Base-by-base conservation (phyloP, 768 basidiomycete species). In the Clathrus columnatus region DNA sequence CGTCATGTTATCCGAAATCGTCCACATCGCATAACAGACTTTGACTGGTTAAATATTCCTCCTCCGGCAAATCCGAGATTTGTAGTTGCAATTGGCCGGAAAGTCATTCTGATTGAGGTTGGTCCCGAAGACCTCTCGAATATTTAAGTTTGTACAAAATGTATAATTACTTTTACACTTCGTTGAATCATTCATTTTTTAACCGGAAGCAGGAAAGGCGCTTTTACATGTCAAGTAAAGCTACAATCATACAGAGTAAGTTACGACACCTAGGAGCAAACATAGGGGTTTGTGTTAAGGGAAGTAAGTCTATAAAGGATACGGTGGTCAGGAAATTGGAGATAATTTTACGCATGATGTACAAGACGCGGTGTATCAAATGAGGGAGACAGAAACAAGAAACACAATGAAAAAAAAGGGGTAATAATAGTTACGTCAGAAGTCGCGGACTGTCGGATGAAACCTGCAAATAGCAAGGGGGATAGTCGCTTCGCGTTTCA, bases 11-110 rank as follows among this genome's bases (percentile, higher is more conserved):
- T 91, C 52, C 75, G 76, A 24, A 73, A 80, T 24, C 78, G 78
- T 23, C 88, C 88, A 16, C 77, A 84, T 66, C 73, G 75, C 58
- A 72, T 89, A 29, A 76, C 77, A 51, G 84, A 87, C 65, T 87
- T 91, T 61, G 89, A 91, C 69, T 91, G 89, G 68, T 68, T 91
- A 21, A 51, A 56, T 7, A 41, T 26, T 49, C 74, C 76, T 2
- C 58, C 75, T 23, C 72, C 68, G 43, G 27, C 46, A 30, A 24
- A 24, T 56, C 83, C 84, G 44, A 72, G 81, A 28, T 76, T 91
- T 54, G 89, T 77, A 2, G 81, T 82, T 8, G 85, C 83, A 7
- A 73, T 85, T 21, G 84, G 84, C 30, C 69, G 73, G 51, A 76
- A 76, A 47, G 66, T 88, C 5, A 65, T 76, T 23, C 71, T 88